Evolutionary conservation across 352 stramenopile species (phyloP).

Genomic region (Pythium dissotocum): DNA sequence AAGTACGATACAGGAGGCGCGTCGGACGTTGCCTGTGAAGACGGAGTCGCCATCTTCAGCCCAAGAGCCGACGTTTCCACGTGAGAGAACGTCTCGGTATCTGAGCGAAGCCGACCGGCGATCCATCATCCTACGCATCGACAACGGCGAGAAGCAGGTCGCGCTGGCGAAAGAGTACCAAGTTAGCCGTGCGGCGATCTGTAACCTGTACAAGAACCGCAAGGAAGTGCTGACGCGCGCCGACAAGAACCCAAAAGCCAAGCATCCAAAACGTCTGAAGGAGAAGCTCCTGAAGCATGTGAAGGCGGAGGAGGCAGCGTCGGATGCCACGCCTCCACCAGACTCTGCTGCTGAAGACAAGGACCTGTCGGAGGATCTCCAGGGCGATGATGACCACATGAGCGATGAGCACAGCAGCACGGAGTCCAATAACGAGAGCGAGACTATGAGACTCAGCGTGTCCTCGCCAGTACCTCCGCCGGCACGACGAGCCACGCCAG

Average conservation of each 20-base stretch:
- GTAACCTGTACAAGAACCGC: slow-evolving; percentile 39
- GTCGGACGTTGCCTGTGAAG: slow-evolving; percentile 2
- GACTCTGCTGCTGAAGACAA: slow-evolving; percentile 12
- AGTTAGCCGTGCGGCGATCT: slow-evolving; percentile 34
- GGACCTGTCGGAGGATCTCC: slow-evolving; percentile 8
- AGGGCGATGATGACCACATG: slow-evolving; percentile 18
- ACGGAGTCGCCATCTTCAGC: neutral
- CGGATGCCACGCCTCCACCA: neutral
- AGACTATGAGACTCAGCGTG: neutral
- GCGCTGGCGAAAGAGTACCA: slow-evolving; percentile 34
- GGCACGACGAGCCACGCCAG: neutral
- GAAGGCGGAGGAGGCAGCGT: slow-evolving; percentile 2
- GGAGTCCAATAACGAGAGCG: slow-evolving; percentile 11
- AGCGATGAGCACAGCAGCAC: slow-evolving; percentile 25
- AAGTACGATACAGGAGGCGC: neutral
- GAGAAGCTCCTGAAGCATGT: neutral
- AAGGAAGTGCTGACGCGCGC: slow-evolving; percentile 27
- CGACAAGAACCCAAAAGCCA: slow-evolving; percentile 18
- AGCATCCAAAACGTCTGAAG: slow-evolving; percentile 20
- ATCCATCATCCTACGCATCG: slow-evolving; percentile 31
- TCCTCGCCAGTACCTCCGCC: neutral
- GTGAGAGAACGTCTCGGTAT: slow-evolving; percentile 49
- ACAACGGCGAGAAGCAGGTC: slow-evolving; percentile 33
- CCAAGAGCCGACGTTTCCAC: slow-evolving; percentile 16
- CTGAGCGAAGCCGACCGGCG: slow-evolving; percentile 45